Conservation (phyloP, 441 rosid genomes). For the Jatropha multifida region DNA sequence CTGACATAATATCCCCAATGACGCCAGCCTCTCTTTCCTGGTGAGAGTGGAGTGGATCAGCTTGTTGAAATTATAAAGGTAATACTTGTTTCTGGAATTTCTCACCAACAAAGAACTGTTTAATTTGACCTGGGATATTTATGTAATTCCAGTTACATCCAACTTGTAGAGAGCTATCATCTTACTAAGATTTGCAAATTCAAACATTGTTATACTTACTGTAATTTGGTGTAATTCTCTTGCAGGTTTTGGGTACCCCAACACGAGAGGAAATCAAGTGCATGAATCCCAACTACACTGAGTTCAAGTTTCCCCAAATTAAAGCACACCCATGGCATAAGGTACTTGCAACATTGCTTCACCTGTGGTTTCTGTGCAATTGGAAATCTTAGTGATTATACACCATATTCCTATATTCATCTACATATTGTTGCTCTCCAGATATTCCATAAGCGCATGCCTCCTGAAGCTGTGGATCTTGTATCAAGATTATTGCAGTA, state of each 20-base stretch:
- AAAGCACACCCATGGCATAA: constrained; percentile 99
- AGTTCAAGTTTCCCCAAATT: constrained; percentile 93
- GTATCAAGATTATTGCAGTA: constrained; percentile 91
- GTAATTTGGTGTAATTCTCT: constrained; percentile 11
- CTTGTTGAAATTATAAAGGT: constrained; percentile 98
- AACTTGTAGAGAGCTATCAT: not conserved
- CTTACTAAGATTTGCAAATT: not conserved
- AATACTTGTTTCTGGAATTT: constrained; percentile 8
- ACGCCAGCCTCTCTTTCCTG: constrained; percentile 63
- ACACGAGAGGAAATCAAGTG: constrained; percentile 97
- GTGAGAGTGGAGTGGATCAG: constrained; percentile 98
- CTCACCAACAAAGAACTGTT: not conserved
- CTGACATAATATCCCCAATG: constrained; percentile 19
- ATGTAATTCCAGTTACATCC: not conserved
- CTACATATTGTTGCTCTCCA: constrained; percentile 27
- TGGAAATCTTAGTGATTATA: not conserved
- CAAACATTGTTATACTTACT: not conserved
- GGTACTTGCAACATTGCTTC: constrained; percentile 39
- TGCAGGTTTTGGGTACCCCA: constrained; percentile 94
- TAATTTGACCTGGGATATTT: not conserved
- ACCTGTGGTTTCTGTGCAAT: constrained; percentile 1
- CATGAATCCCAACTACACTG: constrained; percentile 98
- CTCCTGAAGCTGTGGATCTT: constrained; percentile 94
- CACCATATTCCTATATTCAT: not conserved
- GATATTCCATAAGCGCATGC: constrained; percentile 94